phyloP scores from a whole-genome alignment of 2,329 filamentous ascomycete species.

The Penicillium sp. region DNA sequence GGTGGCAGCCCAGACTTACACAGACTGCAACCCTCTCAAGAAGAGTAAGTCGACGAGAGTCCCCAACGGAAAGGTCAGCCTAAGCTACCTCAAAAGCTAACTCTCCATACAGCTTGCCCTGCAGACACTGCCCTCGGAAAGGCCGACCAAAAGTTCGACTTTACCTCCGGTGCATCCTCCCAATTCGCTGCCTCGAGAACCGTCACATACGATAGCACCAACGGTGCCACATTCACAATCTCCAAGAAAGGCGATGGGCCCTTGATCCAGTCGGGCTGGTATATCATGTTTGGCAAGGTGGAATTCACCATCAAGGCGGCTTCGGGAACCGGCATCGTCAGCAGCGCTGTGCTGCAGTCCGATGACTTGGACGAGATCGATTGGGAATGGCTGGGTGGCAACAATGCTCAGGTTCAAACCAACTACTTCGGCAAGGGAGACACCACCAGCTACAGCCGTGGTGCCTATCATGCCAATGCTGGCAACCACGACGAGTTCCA shows the following conservation, averaged over 20 bases:
- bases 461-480: slow-evolving; percentile 70
- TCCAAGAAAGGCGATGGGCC: slow-evolving; percentile 77
- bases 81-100: neutral
- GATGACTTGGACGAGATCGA: slow-evolving; percentile 95
- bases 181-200: slow-evolving; percentile 72
- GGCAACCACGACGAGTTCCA: slow-evolving; percentile 75
- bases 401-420: slow-evolving; percentile 77
- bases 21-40: slow-evolving; percentile 46
- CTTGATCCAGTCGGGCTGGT: slow-evolving; percentile 85
- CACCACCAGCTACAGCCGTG: slow-evolving; percentile 82
- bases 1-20: slow-evolving; percentile 47
- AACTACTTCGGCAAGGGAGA: slow-evolving; percentile 97
- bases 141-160: slow-evolving; percentile 75
- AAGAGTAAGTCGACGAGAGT: slow-evolving; percentile 34
- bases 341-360: slow-evolving; percentile 85
- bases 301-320: slow-evolving; percentile 84
- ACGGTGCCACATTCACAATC: slow-evolving; percentile 83
- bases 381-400: slow-evolving; percentile 89
- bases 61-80: neutral
- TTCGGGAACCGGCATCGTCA: slow-evolving; percentile 88
- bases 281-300: slow-evolving; percentile 98
- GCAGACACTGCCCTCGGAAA: slow-evolving; percentile 78
- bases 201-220: slow-evolving; percentile 67
- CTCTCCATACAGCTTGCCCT: slow-evolving; percentile 59
- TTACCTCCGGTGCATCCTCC: slow-evolving; percentile 74